Evolutionary conservation across 2,329 filamentous ascomycete genomes (phyloP).

Genomic region (Diplodia sapinea): DNA sequence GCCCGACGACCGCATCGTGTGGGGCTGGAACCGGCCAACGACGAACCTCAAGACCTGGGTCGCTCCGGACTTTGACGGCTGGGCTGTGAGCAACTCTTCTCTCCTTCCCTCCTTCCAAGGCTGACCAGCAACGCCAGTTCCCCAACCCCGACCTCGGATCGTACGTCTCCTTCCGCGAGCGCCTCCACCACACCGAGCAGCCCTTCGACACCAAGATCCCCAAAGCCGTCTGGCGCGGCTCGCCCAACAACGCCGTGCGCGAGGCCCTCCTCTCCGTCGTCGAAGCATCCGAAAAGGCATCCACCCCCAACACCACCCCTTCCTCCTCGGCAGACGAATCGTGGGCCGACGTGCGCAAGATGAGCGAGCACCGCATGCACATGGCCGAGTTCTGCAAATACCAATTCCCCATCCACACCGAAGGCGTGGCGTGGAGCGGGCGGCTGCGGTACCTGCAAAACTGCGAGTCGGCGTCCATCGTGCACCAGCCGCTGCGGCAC

Average conservation of each 20-base stretch:
- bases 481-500: slow-evolving; percentile 56
- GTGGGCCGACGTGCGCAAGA: slow-evolving; percentile 41
- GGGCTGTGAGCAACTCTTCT: slow-evolving; percentile 25
- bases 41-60: slow-evolving; percentile 23
- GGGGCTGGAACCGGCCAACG: slow-evolving; percentile 19
- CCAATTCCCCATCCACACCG: slow-evolving; percentile 35
- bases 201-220: slow-evolving; percentile 38
- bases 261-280: slow-evolving; percentile 37
- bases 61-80: slow-evolving; percentile 36
- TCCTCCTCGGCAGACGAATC: neutral
- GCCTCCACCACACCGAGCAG: slow-evolving; percentile 27
- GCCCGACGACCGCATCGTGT: slow-evolving; percentile 33
- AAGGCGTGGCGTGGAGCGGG: slow-evolving; percentile 41
- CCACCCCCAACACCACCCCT: slow-evolving; percentile 29
- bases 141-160: slow-evolving; percentile 30
- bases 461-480: slow-evolving; percentile 54
- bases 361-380: slow-evolving; percentile 34
- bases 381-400: slow-evolving; percentile 39
- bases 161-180: slow-evolving; percentile 33
- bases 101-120: neutral
- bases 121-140: neutral
- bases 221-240: slow-evolving; percentile 43
- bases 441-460: slow-evolving; percentile 45
- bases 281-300: too few species aligned
- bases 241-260: slow-evolving; percentile 38